A percentile compares a stretch with the other conserved stretches of the same genome.
phyloP scores from a whole-genome alignment of 768 basidiomycete genomes.

The Boletus rubroflammeus region DNA sequence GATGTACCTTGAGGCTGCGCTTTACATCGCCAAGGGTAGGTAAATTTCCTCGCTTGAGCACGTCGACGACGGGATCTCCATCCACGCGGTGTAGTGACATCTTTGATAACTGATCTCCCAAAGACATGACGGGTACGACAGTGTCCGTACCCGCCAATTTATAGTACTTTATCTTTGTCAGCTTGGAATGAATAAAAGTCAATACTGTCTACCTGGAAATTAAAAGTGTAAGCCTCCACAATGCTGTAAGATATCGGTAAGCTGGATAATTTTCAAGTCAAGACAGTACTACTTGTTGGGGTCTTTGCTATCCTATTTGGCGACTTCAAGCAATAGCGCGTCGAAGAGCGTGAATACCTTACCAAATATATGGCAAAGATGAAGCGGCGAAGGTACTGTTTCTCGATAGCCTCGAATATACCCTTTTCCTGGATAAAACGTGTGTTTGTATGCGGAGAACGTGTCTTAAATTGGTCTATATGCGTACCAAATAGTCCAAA shows the following conservation, averaged over 20 bases:
- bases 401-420: conserved; percentile 82
- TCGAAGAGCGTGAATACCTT: conserved; percentile 17
- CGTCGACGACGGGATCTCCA: conserved; percentile 58
- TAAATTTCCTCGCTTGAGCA: conserved; percentile 53
- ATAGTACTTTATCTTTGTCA: conserved; percentile 53
- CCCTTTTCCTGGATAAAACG: conserved; percentile 62
- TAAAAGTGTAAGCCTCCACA: conserved; percentile 85
- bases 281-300: conserved; percentile 64
- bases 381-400: conserved; percentile 80
- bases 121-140: conserved; percentile 67
- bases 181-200: neutral
- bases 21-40: conserved; percentile 83
- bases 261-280: conserved; percentile 2
- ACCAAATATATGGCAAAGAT: conserved; percentile 85
- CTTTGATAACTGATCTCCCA: conserved; percentile 57
- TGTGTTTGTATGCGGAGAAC: conserved; percentile 1
- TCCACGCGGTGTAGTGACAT: conserved; percentile 41
- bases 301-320: conserved; percentile 69
- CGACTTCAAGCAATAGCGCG: neutral
- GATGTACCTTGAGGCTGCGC: conserved; percentile 66
- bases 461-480: conserved; percentile 14
- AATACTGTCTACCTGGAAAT: conserved; percentile 56
- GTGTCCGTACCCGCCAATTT: conserved; percentile 56
- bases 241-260: conserved; percentile 47
- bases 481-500: conserved; percentile 70